Conservation (phyloP, 495 filamentous ascomycete species). For the Penicillium daleae region DNA sequence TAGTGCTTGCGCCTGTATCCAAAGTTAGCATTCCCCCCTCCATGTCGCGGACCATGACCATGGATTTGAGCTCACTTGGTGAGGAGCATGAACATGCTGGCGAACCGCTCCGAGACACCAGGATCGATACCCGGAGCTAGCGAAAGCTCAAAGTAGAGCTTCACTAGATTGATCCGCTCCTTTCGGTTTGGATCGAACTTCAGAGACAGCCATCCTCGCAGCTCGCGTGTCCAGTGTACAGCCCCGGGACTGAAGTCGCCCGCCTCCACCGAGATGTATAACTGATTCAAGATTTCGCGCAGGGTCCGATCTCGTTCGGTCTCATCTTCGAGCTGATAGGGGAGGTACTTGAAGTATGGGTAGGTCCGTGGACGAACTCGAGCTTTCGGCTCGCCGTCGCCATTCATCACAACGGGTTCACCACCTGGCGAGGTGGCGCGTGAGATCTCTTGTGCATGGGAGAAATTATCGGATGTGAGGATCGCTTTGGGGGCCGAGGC, state of each 20-base stretch:
- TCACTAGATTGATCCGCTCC: constrained; percentile 80
- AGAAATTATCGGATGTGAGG: constrained; percentile 51
- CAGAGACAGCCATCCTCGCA: constrained; percentile 90
- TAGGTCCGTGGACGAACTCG: constrained; percentile 89
- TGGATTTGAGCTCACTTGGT: constrained; percentile 69
- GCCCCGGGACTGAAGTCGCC: constrained; percentile 94
- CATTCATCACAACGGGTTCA: constrained; percentile 57
- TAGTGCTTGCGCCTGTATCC: constrained; percentile 88
- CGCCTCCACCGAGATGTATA: constrained; percentile 87
- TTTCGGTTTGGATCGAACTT: constrained; percentile 93
- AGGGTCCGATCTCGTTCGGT: constrained; percentile 71
- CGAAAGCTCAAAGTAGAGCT: constrained; percentile 91
- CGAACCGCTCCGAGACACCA: constrained; percentile 82
- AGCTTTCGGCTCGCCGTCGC: constrained; percentile 57
- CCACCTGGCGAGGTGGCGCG: constrained; percentile 70
- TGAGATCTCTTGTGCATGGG: constrained; percentile 57
- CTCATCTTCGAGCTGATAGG: constrained; percentile 82
- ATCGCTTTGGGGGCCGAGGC: constrained; percentile 42
- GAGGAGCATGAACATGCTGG: constrained; percentile 93
- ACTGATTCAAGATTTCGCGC: constrained; percentile 83
- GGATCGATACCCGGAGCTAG: constrained; percentile 88
- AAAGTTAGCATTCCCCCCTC: constrained; percentile 31
- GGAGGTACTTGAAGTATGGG: constrained; percentile 86
- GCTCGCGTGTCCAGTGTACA: constrained; percentile 95
- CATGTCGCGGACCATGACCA: background rate